These are phyloP conservation scores for Penicillium sp. DNA, from an alignment of 2,329 filamentous ascomycete genomes.

Conservation along the genomic window DNA sequence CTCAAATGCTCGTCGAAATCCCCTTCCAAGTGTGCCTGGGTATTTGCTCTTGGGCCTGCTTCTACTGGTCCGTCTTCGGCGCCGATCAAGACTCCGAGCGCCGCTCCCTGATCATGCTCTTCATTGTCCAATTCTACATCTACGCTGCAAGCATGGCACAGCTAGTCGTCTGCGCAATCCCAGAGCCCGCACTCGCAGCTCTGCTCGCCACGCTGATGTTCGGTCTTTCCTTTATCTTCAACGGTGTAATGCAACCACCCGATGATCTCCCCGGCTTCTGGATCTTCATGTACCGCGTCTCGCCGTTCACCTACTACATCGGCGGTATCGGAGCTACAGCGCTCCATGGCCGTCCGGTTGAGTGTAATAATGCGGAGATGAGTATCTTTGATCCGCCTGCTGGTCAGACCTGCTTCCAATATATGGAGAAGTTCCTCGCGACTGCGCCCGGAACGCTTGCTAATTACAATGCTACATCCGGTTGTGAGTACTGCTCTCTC, in stretches of 20 bases:
- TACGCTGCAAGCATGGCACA: constrained; percentile 20
- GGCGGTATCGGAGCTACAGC: constrained; percentile 67
- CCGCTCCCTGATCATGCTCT: constrained; percentile 19
- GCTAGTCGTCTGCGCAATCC: constrained; percentile 11
- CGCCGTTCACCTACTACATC: constrained; percentile 47
- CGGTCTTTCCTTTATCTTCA: constrained; percentile 18
- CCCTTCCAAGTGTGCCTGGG: constrained; percentile 65
- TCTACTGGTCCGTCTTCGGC: constrained; percentile 24
- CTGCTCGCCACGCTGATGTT: constrained; percentile 21
- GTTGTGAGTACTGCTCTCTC: constrained; percentile 51
- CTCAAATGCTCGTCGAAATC: constrained; percentile 77
- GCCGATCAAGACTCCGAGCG: constrained; percentile 11
- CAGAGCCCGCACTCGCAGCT: constrained; percentile 14
- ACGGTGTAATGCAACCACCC: constrained; percentile 61
- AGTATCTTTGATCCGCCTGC: constrained; percentile 61
- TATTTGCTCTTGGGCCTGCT: constrained; percentile 22
- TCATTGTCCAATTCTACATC: constrained; percentile 24
- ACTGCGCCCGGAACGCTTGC: constrained; percentile 52
- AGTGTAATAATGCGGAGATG: constrained; percentile 67
- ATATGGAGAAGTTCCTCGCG: constrained; percentile 53
- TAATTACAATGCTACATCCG: constrained; percentile 46
- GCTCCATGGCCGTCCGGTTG: constrained; percentile 63
- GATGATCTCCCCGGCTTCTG: constrained; percentile 65
- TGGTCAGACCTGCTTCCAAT: constrained; percentile 57
- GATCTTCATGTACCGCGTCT: constrained; percentile 62